phyloP scores from a whole-genome alignment of 495 filamentous ascomycete species.

The Penicillium cosmopolitanum region DNA sequence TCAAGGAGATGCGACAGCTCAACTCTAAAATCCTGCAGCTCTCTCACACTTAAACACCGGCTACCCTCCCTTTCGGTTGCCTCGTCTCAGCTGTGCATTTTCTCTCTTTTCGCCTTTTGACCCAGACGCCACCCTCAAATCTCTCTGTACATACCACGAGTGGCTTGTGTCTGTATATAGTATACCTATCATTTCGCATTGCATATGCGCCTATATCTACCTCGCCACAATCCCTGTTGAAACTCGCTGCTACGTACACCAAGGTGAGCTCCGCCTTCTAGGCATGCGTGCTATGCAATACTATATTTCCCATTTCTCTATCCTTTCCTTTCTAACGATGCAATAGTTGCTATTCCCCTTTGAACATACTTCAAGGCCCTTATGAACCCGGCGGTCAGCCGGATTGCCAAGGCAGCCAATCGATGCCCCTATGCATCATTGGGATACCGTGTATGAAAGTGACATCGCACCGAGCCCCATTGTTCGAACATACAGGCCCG shows the following conservation, averaged over 20 bases:
- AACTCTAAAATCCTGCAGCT: constrained; percentile 13
- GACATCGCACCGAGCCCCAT: constrained; percentile 47
- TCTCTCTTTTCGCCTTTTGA: constrained; percentile 2
- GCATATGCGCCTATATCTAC: constrained; percentile 16
- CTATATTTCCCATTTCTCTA: neutral
- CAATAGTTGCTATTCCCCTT: neutral
- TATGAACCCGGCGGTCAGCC: constrained; percentile 20
- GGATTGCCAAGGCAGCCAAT: constrained; percentile 28
- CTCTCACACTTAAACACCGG: constrained; percentile 19
- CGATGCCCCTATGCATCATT: constrained; percentile 41
- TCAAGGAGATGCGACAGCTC: constrained; percentile 27
- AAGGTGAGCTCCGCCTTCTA: constrained; percentile 21
- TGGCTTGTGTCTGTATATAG: constrained; percentile 24
- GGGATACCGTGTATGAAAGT: constrained; percentile 31
- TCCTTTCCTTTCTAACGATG: neutral
- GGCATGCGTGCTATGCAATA: neutral
- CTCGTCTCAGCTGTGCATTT: constrained; percentile 20
- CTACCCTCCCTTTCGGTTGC: constrained; percentile 20
- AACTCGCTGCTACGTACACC: neutral
- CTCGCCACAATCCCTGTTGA: constrained; percentile 3
- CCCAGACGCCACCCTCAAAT: constrained; percentile 9
- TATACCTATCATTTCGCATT: constrained; percentile 17
- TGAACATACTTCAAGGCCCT: neutral
- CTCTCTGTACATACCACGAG: constrained; percentile 24
- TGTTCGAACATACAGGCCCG: constrained; percentile 44